These are phyloP conservation scores for Fraxinus anomala DNA, from an alignment of 257 asterid species.

Conservation along the genomic window DNA sequence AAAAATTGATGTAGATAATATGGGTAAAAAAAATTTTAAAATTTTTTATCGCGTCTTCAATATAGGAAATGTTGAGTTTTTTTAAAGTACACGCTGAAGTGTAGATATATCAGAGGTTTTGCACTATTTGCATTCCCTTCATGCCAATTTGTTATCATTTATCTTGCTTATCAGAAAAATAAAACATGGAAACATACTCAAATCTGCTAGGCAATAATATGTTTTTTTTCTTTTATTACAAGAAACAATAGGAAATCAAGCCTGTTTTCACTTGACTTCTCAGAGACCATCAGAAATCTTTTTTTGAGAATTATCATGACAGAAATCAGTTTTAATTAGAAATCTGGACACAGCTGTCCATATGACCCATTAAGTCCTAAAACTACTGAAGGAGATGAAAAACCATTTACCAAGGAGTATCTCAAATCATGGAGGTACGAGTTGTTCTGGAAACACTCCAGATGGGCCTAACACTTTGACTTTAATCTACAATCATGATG, in stretches of 20 bases:
- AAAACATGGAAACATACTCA: neutral
- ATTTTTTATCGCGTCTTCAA: too few relatives aligned
- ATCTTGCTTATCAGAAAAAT: neutral
- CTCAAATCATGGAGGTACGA: neutral
- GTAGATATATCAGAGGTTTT: neutral
- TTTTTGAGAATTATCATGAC: neutral
- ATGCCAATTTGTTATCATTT: neutral
- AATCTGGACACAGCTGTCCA: neutral
- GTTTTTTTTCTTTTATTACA: neutral
- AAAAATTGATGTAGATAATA: neutral
- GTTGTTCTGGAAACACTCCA: neutral
- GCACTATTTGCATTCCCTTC: neutral
- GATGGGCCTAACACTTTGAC: neutral
- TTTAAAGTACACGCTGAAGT: neutral
- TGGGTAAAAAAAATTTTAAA: neutral
- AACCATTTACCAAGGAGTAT: neutral
- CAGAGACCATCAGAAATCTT: neutral
- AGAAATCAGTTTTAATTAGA: too few relatives aligned
- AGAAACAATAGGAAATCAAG: neutral
- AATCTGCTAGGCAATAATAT: neutral
- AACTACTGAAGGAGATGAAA: neutral
- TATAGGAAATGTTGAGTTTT: too few relatives aligned
- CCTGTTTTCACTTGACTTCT: neutral
- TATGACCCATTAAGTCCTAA: neutral
- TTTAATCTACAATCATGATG: neutral